These are phyloP conservation scores for Rutstroemia sp. DNA, from an alignment of 2,329 filamentous ascomycete species.

Conservation along the genomic window DNA sequence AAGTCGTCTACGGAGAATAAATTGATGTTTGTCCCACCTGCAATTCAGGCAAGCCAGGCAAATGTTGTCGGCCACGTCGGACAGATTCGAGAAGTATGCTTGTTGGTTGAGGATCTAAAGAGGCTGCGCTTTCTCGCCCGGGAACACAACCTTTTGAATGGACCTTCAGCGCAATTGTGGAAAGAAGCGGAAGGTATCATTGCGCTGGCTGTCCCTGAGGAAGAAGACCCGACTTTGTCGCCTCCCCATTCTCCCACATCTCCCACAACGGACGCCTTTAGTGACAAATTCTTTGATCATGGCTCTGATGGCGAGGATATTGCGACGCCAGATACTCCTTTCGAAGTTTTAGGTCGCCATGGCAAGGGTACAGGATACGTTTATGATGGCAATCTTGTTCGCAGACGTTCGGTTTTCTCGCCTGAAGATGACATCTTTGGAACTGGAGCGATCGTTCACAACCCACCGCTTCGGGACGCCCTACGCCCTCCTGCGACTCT, in stretches of 20 bases:
- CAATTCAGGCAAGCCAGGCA: slow-evolving; percentile 73
- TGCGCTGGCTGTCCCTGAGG: slow-evolving; percentile 66
- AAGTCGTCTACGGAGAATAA: slow-evolving; percentile 32
- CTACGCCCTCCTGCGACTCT: slow-evolving; percentile 18
- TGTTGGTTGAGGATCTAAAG: slow-evolving; percentile 78
- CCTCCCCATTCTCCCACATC: slow-evolving; percentile 23
- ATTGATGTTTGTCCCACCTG: slow-evolving; percentile 66
- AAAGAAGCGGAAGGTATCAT: slow-evolving; percentile 82
- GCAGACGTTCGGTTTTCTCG: slow-evolving; percentile 55
- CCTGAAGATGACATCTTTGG: slow-evolving; percentile 61
- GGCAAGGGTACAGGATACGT: slow-evolving; percentile 27
- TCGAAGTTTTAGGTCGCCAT: slow-evolving; percentile 29
- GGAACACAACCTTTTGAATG: slow-evolving; percentile 57
- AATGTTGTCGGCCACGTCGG: slow-evolving; percentile 78
- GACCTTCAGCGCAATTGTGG: slow-evolving; percentile 57
- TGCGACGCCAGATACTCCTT: slow-evolving; percentile 41
- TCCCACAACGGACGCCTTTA: slow-evolving; percentile 40
- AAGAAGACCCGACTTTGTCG: slow-evolving; percentile 40
- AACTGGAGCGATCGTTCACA: slow-evolving; percentile 20
- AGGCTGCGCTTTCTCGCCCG: slow-evolving; percentile 64
- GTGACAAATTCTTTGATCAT: slow-evolving; percentile 35
- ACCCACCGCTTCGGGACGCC: slow-evolving; percentile 31
- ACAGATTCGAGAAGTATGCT: slow-evolving; percentile 73
- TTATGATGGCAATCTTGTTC: slow-evolving; percentile 43
- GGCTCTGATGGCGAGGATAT: slow-evolving; percentile 36